Evolutionary conservation across 1,284 basidiomycete species (phyloP), one percentile per base, ranked within the genome.

Genomic region (Trametes versicolor): DNA sequence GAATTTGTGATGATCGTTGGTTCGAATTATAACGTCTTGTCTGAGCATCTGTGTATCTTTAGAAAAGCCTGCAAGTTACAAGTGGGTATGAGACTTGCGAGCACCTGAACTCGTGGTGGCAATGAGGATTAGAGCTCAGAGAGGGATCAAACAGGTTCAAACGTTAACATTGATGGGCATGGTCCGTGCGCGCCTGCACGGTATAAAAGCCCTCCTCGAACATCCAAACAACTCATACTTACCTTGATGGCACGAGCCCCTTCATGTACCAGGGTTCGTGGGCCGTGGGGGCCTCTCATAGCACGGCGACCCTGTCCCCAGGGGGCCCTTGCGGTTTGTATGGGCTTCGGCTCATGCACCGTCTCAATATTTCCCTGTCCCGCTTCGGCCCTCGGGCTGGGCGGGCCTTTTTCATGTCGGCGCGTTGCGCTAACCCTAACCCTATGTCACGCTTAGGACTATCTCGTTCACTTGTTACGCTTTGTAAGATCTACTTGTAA

Each of bases 281-380:
- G 82, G 80, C 78, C 70, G 75, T 74, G 63, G 78, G 81, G 77
- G 71, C 72, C 76, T 82, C 81, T 80, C 86, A 87, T 88, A 86
- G 86, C 87, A 88, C 86, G 87, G 86, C 87, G 86, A 88, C 86
- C 86, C 72, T 87, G 85, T 87, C 85, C 86, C 43, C 77, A 78
- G 72, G 71, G 76, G 75, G 72, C 58, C 67, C 77, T 76, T 77
- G 78, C 76, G 82, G 83, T 78, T 87, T 87, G 87, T 87, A 85
- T 86, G 85, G 77, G 83, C 83, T 85, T 83, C 79, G 85, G 85
- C 79, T 82, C 82, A 85, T 87, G 86, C 85, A 87, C 81, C 81
- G 85, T 88, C 86, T 79, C 71, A 88, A 88, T 88, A 88, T 89
- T 88, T 88, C 80, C 86, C 87, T 79, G 85, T 85, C 82, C 83